These are phyloP conservation scores for Mortierella sp. DNA, from an alignment of 371 early-diverging fungal species.

Conservation along the genomic window DNA sequence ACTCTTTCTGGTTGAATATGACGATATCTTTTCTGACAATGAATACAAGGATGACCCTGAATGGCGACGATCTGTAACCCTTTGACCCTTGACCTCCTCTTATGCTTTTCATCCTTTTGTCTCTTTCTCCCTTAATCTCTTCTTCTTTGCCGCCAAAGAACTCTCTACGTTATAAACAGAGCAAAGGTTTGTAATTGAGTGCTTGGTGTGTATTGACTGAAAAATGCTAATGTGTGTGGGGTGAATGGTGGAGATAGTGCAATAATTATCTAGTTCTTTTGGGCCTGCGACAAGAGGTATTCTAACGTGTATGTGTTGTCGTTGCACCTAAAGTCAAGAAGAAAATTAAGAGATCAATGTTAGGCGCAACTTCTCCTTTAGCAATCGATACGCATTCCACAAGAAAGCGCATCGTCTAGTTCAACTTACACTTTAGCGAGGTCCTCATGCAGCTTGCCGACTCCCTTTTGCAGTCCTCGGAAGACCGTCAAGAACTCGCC, in stretches of 20 bases:
- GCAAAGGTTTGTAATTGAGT: not conserved
- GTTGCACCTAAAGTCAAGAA: slow-evolving; percentile 72
- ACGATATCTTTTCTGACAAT: not conserved
- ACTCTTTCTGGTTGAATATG: not conserved
- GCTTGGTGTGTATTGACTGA: slow-evolving; percentile 6
- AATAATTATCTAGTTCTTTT: slow-evolving; percentile 36
- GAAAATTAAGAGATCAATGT: not conserved
- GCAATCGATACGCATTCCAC: not conserved
- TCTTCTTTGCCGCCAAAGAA: no score
- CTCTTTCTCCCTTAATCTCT: not conserved
- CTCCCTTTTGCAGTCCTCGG: slow-evolving; percentile 83
- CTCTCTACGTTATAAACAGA: not conserved
- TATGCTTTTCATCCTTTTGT: not conserved
- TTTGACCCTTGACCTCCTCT: not conserved
- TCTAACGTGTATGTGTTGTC: slow-evolving; percentile 83
- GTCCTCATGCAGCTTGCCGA: slow-evolving; percentile 78
- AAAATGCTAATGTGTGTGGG: slow-evolving; percentile 2
- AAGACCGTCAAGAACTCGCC: slow-evolving; percentile 82
- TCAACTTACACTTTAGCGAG: slow-evolving; percentile 80
- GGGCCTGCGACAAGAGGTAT: slow-evolving; percentile 67
- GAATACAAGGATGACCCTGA: not conserved
- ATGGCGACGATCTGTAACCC: not conserved
- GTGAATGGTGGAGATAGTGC: not conserved
- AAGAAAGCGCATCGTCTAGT: not conserved
- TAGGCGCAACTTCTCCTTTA: not conserved